Evolutionary conservation across 2,329 filamentous ascomycete genomes (phyloP), one percentile per base, ranked within the genome.

Genomic region (Aspergillus sp.): DNA sequence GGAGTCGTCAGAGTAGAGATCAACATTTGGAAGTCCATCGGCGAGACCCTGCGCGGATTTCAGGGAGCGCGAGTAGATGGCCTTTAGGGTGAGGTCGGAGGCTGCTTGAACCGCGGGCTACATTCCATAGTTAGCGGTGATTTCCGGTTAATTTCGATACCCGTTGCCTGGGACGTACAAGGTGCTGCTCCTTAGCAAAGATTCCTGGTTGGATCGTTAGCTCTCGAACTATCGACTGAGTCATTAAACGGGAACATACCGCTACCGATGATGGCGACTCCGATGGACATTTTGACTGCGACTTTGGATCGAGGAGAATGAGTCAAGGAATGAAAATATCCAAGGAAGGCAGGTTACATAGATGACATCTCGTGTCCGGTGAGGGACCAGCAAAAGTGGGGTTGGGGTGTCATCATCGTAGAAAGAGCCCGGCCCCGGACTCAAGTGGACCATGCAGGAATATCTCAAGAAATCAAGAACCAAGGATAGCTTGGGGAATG

Each of bases 11-110:
- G 84, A 85, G 74, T 86, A 87, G 54, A 87, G 71, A 31, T 84
- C 82, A 15, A 86, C 73, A 17, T 71, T 69, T 0, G 72, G 64
- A 2, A 68, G 65, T 11, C 60, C 65, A 0, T 76, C 69, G 11
- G 73, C 70, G 11, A 84, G 75, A 3, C 68, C 70, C 60, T 82
- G 70, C n/a, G 85, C 85, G 4, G 85, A 87, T 45, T 80, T 78
- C 8, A 83, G 72, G 7, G 83, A 83, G 50, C 85, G 82, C n/a
- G 85, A 87, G 73, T 85, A 88, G 63, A 87, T 79, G 19, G 85
- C 85, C 70, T 83, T 85, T 38, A 88, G 74, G 3, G 72, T 68
- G 9, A 87, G 74, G 38, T 70, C 69, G 28, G 75, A 64, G 23
- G 80, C 76, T 19, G 78, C 79, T 67, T 80, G 74, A 30, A 87